Conservation (phyloP, 1,284 basidiomycete species). For the Heterobasidion parviporum region DNA sequence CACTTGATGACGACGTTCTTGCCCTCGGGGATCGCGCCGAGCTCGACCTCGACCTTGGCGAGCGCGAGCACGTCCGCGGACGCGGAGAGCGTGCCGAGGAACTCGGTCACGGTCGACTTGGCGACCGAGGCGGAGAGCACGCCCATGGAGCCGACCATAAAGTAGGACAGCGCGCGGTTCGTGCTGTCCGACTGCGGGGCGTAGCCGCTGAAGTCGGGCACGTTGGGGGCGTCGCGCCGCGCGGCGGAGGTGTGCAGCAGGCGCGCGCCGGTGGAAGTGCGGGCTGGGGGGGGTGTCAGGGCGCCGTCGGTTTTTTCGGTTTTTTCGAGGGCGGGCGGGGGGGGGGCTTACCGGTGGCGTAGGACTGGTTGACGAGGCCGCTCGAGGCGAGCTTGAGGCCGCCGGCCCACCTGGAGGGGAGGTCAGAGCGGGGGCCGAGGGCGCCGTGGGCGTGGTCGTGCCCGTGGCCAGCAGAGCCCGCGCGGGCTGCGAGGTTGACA, state of each 20-base stretch:
- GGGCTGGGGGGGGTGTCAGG: slow-evolving; percentile 39
- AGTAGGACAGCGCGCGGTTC: slow-evolving; percentile 89
- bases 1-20: slow-evolving; percentile 98
- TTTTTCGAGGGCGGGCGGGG: background rate
- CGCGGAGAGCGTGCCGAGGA: slow-evolving; percentile 93
- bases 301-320: slow-evolving; percentile 1
- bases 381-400: slow-evolving; percentile 39
- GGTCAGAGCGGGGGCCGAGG: slow-evolving; percentile 54
- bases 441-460: slow-evolving; percentile 52
- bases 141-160: slow-evolving; percentile 96
- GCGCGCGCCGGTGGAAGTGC: slow-evolving; percentile 51
- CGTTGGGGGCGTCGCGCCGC: slow-evolving; percentile 60
- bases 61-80: slow-evolving; percentile 97
- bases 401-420: slow-evolving; percentile 58
- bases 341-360: slow-evolving; percentile 55
- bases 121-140: slow-evolving; percentile 91
- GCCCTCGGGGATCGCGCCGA: slow-evolving; percentile 90
- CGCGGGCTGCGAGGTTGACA: slow-evolving; percentile 62
- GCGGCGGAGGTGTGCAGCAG: slow-evolving; percentile 65
- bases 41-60: slow-evolving; percentile 96
- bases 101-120: slow-evolving; percentile 91
- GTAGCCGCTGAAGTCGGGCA: slow-evolving; percentile 88
- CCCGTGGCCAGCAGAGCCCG: slow-evolving; percentile 44
- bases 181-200: slow-evolving; percentile 59
- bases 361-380: slow-evolving; percentile 60